Conservation (phyloP, 2,329 filamentous ascomycete species). For the Verticillium isaacii region DNA sequence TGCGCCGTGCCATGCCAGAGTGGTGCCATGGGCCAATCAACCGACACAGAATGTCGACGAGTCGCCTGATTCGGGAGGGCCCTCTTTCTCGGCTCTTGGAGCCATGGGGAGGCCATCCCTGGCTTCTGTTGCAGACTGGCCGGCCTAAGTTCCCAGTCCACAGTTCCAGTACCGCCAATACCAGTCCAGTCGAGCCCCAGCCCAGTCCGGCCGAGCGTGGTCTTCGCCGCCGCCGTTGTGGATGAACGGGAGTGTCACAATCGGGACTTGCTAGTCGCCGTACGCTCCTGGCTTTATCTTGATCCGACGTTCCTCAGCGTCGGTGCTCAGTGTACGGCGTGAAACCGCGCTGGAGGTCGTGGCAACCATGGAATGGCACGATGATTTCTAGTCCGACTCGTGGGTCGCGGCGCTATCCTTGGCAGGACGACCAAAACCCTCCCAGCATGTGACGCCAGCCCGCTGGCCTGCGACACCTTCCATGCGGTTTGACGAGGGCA, state of each 20-base stretch:
- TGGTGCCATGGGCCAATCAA: neutral
- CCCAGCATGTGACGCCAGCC: neutral
- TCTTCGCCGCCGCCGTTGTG: neutral
- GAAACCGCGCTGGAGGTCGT: neutral
- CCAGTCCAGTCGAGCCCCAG: neutral
- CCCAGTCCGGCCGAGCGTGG: neutral
- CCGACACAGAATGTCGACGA: neutral
- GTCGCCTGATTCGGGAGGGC: conserved; percentile 1
- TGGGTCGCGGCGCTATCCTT: neutral
- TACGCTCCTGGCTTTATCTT: neutral
- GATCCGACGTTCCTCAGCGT: neutral
- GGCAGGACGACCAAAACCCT: neutral
- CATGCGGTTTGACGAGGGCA: neutral
- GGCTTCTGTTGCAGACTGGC: neutral
- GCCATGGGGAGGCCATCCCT: no score
- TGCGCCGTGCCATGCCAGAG: neutral
- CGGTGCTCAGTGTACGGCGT: neutral
- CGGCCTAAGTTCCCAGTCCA: no score
- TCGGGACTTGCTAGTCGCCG: neutral
- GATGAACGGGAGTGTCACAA: neutral
- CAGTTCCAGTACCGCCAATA: neutral
- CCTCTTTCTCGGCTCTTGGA: neutral
- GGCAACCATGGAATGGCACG: neutral
- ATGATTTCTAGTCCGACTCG: neutral
- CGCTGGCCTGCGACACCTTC: neutral